Evolutionary conservation across 257 asterid species (phyloP).

Genomic region (Verbascum thapsus): DNA sequence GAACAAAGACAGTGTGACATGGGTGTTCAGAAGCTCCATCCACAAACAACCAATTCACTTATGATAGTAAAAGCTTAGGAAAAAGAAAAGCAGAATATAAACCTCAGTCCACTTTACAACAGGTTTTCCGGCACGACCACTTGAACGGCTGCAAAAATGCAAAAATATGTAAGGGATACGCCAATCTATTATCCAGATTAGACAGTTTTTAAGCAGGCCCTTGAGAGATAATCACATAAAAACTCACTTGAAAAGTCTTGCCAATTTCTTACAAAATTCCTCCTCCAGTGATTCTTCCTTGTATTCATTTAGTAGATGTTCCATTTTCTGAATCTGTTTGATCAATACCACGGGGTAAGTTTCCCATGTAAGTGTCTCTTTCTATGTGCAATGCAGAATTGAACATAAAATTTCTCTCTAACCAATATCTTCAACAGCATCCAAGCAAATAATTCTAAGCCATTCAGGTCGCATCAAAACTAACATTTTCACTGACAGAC

Average conservation of each 20-base stretch:
- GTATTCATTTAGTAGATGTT: constrained; percentile 41
- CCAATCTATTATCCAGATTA: not conserved
- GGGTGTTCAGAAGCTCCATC: constrained; percentile 24
- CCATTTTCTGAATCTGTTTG: constrained; percentile 66
- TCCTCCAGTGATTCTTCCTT: constrained; percentile 46
- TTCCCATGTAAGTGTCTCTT: constrained; percentile 6
- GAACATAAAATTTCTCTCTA: not conserved
- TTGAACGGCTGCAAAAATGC: constrained; percentile 60
- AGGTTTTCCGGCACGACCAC: constrained; percentile 90
- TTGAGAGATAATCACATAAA: constrained; percentile 1
- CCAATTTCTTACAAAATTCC: constrained; percentile 62
- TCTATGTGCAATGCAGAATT: constrained; percentile 6
- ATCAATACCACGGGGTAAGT: constrained; percentile 22
- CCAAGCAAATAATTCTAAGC: not conserved
- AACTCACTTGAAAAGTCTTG: constrained; percentile 62
- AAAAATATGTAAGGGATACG: constrained; percentile 10
- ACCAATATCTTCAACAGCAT: not conserved
- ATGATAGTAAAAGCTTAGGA: constrained; percentile 4
- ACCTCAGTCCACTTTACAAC: constrained; percentile 85
- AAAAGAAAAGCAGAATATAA: constrained; percentile 25
- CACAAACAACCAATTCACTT: constrained; percentile 12
- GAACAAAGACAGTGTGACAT: constrained; percentile 27
- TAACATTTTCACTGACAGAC: no score
- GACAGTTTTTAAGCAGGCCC: constrained; percentile 18
- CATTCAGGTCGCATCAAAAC: no score